Evolutionary conservation across 1,139 yeast species (phyloP), one percentile per base, ranked within the genome.

Genomic region (Petasospora fabianii): DNA sequence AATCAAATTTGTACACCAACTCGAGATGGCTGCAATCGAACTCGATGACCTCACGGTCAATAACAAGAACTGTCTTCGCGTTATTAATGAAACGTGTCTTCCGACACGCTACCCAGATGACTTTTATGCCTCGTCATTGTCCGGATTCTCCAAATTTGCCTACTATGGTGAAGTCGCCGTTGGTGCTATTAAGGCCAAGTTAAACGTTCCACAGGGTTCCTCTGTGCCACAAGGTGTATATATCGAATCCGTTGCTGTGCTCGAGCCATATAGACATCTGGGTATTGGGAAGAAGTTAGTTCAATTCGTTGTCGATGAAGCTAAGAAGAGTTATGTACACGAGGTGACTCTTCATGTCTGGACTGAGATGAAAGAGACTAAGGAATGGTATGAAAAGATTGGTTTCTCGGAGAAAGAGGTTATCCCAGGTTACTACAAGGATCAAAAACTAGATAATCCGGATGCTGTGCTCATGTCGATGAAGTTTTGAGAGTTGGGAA

Each of bases 161-260:
- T 80, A 61, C 59, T 77, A 69, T 55, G 70, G 79, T 13, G 87
- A 79, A 48, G 64, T 78, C 12, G 85, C 94, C 11, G 87, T 85
- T 5, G 95, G 90, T 4, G 81, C 79, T 2, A 65, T 84, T 24
- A 76, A 72, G 48, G 79, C 79, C 28, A 72, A 71, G 49, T 50
- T 65, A 4, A 59, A 73, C 46, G 64, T 68, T 18, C 65, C 73
- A 9, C 71, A 74, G 18, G 68, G 71, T 47, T 53, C 60, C 13
- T 56, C 60, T 6, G 52, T 60, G 4, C 74, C 75, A 2, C 56
- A 62, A 11, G 75, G 78, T 6, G 70, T 84, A 1, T 76, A 82
- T 51, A 69, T 86, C 27, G 84, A 83, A 56, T 69, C 80, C 3
- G 59, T 86, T 33, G 85, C 80, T 0, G 90, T 85, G 7, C 63